These are phyloP conservation scores for Aspergillus vadensis DNA, from an alignment of 2,329 filamentous ascomycete genomes.

Conservation along the genomic window DNA sequence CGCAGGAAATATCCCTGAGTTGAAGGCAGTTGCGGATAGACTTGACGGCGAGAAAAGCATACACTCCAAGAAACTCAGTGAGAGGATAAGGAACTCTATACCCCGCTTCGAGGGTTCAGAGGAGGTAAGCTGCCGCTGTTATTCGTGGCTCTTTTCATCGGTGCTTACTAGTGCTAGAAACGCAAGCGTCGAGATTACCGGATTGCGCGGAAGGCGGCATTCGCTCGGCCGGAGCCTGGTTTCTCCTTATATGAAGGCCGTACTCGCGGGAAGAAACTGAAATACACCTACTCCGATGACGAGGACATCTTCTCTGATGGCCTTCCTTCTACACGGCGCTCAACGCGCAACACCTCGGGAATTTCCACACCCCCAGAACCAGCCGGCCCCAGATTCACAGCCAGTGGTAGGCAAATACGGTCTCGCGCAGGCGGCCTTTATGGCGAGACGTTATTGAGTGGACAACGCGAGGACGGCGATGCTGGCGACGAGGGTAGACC, in stretches of 20 bases:
- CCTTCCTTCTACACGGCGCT: conserved; percentile 64
- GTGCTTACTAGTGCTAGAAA: conserved; percentile 61
- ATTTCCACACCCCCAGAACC: conserved; percentile 72
- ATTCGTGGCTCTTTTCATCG: background rate
- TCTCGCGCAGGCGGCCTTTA: conserved; percentile 56
- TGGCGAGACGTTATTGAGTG: conserved; percentile 58
- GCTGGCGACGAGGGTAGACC: conserved; percentile 45
- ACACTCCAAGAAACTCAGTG: conserved; percentile 74
- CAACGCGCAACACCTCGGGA: conserved; percentile 66
- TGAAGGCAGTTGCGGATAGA: conserved; percentile 73
- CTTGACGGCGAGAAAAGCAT: conserved; percentile 78
- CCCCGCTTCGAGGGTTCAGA: conserved; percentile 92
- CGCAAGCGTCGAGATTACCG: conserved; percentile 91
- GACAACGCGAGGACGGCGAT: conserved; percentile 52
- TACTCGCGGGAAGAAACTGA: conserved; percentile 92
- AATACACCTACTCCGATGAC: conserved; percentile 93
- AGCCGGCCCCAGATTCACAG: conserved; percentile 67
- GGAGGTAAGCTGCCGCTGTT: conserved; percentile 61
- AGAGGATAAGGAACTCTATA: conserved; percentile 76
- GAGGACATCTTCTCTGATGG: conserved; percentile 69
- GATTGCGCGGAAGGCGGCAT: conserved; percentile 79
- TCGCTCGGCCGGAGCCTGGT: conserved; percentile 81
- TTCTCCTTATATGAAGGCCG: conserved; percentile 95
- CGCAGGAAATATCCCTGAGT: conserved; percentile 85
- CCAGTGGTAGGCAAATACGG: conserved; percentile 81